A percentile compares a stretch with the other conserved stretches of the same genome.
phyloP scores from a whole-genome alignment of 805 yeast genomes.

The Wickerhamiella australiensis region DNA sequence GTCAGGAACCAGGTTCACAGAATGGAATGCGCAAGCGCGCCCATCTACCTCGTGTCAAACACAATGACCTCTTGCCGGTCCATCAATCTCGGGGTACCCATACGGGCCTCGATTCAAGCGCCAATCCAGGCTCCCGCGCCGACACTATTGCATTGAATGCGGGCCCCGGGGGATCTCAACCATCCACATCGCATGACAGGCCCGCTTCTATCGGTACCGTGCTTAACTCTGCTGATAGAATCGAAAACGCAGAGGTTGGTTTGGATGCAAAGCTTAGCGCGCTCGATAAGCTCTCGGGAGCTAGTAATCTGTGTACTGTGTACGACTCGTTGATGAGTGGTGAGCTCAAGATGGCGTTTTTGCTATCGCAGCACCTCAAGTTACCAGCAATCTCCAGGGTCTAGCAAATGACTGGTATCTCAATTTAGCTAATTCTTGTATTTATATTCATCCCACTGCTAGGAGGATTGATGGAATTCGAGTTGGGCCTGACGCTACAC shows the following conservation, averaged over 20 bases:
- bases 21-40: not conserved
- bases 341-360: not conserved
- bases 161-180: not conserved
- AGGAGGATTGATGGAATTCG: too few species aligned
- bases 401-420: not conserved
- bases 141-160: too few species aligned
- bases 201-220: not conserved
- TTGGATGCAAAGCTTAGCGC: not conserved
- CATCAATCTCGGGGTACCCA: too few species aligned
- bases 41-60: not conserved
- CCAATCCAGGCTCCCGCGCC: too few species aligned
- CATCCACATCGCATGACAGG: not conserved
- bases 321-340: not conserved
- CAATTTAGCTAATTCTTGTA: not conserved
- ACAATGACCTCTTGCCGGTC: not conserved
- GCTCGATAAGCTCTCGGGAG: not conserved
- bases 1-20: not conserved
- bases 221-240: not conserved
- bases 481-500: too few species aligned
- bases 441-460: too few species aligned
- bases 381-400: not conserved
- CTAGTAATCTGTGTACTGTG: not conserved
- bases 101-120: too few species aligned
- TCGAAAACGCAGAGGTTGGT: not conserved
- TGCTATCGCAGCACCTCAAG: slow-evolving; percentile 2